These are phyloP conservation scores for Kwoniella sp. DNA, from an alignment of 768 basidiomycete genomes.

Conservation along the genomic window DNA sequence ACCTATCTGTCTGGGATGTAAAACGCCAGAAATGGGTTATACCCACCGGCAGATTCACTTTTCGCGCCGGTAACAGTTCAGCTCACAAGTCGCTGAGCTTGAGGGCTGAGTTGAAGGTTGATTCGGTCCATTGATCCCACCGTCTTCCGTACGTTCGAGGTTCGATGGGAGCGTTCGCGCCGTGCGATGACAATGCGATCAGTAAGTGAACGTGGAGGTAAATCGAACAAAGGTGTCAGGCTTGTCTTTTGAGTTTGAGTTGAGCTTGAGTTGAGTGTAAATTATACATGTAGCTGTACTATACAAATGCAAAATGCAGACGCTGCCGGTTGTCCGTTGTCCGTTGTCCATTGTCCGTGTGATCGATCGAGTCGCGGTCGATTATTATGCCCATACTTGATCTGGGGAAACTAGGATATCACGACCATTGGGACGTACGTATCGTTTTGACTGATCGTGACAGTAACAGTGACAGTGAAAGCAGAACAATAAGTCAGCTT, in stretches of 20 bases:
- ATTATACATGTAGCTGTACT: too few species aligned
- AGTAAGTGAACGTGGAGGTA: too few species aligned
- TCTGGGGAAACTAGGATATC: conserved; percentile 55
- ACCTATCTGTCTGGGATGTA: conserved; percentile 68
- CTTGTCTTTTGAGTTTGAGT: too few species aligned
- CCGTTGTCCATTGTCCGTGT: neutral
- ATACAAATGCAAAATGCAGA: too few species aligned
- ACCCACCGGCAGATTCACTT: conserved; percentile 65
- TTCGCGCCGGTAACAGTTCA: conserved; percentile 63
- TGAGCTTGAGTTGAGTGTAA: too few species aligned
- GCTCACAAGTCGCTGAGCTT: conserved; percentile 26
- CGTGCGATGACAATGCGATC: too few species aligned
- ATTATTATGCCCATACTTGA: conserved; percentile 47
- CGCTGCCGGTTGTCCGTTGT: too few species aligned
- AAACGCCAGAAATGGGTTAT: conserved; percentile 73
- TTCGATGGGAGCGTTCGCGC: too few species aligned
- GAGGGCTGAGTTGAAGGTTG: conserved; percentile 9
- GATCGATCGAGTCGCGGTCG: neutral
- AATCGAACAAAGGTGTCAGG: too few species aligned
- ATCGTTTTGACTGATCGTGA: conserved; percentile 36
- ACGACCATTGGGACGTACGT: conserved; percentile 57
- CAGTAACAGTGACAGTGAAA: too few species aligned
- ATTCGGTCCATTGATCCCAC: neutral
- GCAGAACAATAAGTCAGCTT: conserved; percentile 1
- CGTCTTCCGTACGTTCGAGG: too few species aligned